Evolutionary conservation across 106 monocot genomes (phyloP).

Genomic region (Phalaenopsis aphrodite): DNA sequence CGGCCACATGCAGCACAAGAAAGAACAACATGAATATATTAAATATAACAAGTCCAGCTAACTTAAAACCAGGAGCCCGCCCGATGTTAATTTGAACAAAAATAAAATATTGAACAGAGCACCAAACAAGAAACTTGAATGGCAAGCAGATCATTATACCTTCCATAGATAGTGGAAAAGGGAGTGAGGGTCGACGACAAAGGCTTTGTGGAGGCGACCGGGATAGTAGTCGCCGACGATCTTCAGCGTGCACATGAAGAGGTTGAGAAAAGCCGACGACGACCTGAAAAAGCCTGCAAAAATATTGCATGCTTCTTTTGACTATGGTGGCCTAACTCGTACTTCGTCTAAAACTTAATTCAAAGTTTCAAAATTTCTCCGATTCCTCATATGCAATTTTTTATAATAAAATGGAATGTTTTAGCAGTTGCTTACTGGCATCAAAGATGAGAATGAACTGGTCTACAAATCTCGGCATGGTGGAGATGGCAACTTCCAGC

Average conservation of each 20-base stretch:
- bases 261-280: slow-evolving; percentile 45
- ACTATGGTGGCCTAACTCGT: slow-evolving; percentile 43
- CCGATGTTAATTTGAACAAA: neutral
- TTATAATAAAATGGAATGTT: neutral
- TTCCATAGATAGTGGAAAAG: slow-evolving; percentile 68
- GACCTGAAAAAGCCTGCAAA: slow-evolving; percentile 62
- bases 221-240: slow-evolving; percentile 56
- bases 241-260: slow-evolving; percentile 50
- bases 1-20: neutral
- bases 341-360: neutral
- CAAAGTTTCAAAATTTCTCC: neutral
- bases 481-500: slow-evolving; percentile 73
- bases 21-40: neutral
- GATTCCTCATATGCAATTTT: no score
- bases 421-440: slow-evolving; percentile 47
- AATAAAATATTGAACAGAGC: neutral
- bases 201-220: slow-evolving; percentile 46
- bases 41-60: neutral
- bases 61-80: neutral
- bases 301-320: slow-evolving; percentile 7
- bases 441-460: slow-evolving; percentile 86
- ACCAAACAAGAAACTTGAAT: neutral
- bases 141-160: slow-evolving; percentile 14
- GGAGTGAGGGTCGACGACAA: slow-evolving; percentile 53
- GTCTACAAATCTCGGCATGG: slow-evolving; percentile 76